Evolutionary conservation across 768 basidiomycete species (phyloP).

Genomic region (Cantharellus anzutake): DNA sequence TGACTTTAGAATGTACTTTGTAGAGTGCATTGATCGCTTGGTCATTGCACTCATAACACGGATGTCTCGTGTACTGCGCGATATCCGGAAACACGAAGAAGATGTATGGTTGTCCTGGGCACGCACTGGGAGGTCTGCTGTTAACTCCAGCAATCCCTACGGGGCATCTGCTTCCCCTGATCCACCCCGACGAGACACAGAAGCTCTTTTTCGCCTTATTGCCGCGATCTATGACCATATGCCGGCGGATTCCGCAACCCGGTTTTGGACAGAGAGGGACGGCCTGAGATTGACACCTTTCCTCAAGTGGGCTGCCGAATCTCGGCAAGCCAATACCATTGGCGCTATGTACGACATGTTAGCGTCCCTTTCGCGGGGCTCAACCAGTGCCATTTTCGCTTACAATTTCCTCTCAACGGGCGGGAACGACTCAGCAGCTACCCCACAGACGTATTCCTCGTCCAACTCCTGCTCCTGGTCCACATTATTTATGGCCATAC

Average conservation of each 20-base stretch:
- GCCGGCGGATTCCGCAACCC: constrained; percentile 56
- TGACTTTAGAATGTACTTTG: constrained; percentile 34
- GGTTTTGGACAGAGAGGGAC: constrained; percentile 51
- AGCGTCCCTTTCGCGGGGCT: constrained; percentile 61
- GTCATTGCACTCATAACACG: constrained; percentile 31
- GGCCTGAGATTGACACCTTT: constrained; percentile 51
- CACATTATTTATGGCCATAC: constrained; percentile 52
- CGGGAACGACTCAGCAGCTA: constrained; percentile 29
- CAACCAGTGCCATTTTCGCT: constrained; percentile 66
- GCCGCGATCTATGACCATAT: constrained; percentile 61
- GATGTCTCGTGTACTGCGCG: constrained; percentile 16
- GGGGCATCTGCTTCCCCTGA: constrained; percentile 14
- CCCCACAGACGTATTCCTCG: constrained; percentile 23
- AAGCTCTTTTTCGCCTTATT: constrained; percentile 65
- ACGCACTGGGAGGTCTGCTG: constrained; percentile 33
- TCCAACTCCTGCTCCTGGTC: constrained; percentile 54
- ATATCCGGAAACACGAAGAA: constrained; percentile 76
- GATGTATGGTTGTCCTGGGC: constrained; percentile 54
- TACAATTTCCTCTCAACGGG: constrained; percentile 77
- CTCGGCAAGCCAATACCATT: constrained; percentile 50
- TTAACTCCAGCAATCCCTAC: not conserved
- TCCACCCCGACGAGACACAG: constrained; percentile 62
- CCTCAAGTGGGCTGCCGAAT: constrained; percentile 75
- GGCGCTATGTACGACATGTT: constrained; percentile 82
- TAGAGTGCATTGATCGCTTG: constrained; percentile 50